Conservation (phyloP, 2,329 filamentous ascomycete species). For the Arachnopeziza araneosa region DNA sequence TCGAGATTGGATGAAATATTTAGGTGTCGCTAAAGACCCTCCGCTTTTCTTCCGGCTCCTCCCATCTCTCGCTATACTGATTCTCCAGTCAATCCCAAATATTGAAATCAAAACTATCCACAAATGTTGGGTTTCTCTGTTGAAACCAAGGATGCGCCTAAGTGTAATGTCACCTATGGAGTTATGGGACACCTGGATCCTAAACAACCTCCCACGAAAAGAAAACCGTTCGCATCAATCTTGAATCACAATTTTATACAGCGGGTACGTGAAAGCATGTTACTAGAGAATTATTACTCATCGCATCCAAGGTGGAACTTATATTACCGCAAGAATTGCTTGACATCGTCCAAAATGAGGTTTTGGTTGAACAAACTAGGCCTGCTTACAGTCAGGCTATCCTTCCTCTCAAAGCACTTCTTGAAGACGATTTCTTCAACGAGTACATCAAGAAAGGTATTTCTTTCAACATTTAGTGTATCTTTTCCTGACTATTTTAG, state of each 20-base stretch:
- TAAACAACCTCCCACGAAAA: constrained; percentile 63
- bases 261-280: constrained; percentile 42
- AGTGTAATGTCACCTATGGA: constrained; percentile 70
- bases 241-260: constrained; percentile 61
- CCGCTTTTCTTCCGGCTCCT: neutral
- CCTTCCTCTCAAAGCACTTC: constrained; percentile 65
- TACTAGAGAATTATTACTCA: neutral
- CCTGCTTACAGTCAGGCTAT: constrained; percentile 61
- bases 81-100: neutral
- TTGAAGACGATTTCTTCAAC: constrained; percentile 74
- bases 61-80: neutral
- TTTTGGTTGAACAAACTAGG: constrained; percentile 38
- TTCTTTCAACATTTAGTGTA: neutral
- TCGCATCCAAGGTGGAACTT: constrained; percentile 51
- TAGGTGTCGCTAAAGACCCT: neutral
- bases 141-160: constrained; percentile 40
- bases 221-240: constrained; percentile 70
- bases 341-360: constrained; percentile 45
- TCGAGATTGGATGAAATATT: neutral
- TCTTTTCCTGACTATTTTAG: constrained; percentile 38
- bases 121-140: constrained; percentile 39
- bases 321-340: constrained; percentile 64
- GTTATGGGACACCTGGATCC: constrained; percentile 65
- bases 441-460: constrained; percentile 65
- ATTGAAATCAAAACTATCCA: neutral